phyloP scores from a whole-genome alignment of 306 rosid species.

The Purshia tridentata region DNA sequence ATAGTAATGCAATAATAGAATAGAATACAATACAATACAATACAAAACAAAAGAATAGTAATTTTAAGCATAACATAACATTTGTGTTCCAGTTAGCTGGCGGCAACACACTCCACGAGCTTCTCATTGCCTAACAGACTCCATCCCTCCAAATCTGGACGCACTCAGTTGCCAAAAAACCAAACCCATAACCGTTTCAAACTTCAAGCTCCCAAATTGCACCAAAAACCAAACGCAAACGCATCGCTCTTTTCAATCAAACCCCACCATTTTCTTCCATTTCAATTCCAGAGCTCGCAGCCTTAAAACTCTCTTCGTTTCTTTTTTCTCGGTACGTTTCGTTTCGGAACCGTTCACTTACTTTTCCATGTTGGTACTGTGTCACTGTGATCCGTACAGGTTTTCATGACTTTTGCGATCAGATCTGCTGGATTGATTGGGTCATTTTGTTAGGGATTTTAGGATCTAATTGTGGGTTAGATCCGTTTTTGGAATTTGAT shows the following conservation, averaged over 20 bases:
- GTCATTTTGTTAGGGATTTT: neutral
- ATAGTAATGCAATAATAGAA: no score
- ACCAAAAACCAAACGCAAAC: neutral
- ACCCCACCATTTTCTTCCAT: neutral
- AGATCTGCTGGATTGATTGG: constrained; percentile 27
- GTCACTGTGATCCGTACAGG: neutral
- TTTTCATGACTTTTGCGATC: constrained; percentile 6
- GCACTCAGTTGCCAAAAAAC: neutral
- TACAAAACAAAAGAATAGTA: neutral
- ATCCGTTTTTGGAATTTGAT: constrained; percentile 13
- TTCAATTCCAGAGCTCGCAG: neutral
- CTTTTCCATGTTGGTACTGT: neutral
- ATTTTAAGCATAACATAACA: neutral
- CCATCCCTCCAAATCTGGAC: neutral
- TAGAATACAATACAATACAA: no score
- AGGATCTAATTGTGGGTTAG: constrained; percentile 7
- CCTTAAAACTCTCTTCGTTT: neutral
- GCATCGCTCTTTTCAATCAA: neutral
- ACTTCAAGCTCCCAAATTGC: neutral
- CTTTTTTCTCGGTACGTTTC: constrained; percentile 18
- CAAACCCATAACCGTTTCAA: neutral
- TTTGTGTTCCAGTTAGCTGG: neutral
- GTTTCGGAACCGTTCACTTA: neutral
- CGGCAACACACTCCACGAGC: constrained; percentile 21
- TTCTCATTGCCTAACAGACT: constrained; percentile 31